Base-by-base conservation (phyloP, 768 basidiomycete genomes). In the Mycena rosella region DNA sequence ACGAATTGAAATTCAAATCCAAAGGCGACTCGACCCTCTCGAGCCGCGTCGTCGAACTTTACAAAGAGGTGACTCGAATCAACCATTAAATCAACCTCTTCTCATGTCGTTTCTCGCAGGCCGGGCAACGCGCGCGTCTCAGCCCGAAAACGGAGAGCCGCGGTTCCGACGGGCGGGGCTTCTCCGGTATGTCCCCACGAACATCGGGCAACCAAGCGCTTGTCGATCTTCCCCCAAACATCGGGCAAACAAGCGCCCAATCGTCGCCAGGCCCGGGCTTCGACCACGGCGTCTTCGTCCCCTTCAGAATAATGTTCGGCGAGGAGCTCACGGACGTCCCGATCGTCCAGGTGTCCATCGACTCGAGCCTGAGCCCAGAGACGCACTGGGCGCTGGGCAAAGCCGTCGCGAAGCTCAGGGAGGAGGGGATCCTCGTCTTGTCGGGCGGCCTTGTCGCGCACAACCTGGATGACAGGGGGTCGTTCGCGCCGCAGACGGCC, bases 271-370 rank as follows among this genome's bases (percentile, higher is more conserved):
- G 89, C 0, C 86, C 91, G 0, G 92, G 92, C 7, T 77, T 93
- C 0, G 92, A 93, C 73, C 92, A 93, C 72, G 93, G 93, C 29
- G 91, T 94, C 51, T 94, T 94, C 75, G 82, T 95, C 13, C 93
- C 93, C 2, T 93, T 94, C 82, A 82, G 84, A 48, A 75, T 90
- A 65, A 94, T 94, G 93, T 94, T 94, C 72, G 90, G 91, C 9
- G 86, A 89, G 52, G 84, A 85, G 52, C 85, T 89, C 63, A 83
- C 74, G 27, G 82, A 85, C 7, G 79, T 94, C 20, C 93, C 93
- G 3, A 85, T 94, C 72, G 86, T 44, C 5, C 42, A 44, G 11
- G 42, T 44, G 42, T 44, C 42, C 42, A 44, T 44, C 58, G 42
- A 92, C 68, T 79, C 83, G 13, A 87, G 81, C 64, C 71, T 93